Conservation (phyloP, 129 eudicot genomes). For the Pulicaria dysenterica region DNA sequence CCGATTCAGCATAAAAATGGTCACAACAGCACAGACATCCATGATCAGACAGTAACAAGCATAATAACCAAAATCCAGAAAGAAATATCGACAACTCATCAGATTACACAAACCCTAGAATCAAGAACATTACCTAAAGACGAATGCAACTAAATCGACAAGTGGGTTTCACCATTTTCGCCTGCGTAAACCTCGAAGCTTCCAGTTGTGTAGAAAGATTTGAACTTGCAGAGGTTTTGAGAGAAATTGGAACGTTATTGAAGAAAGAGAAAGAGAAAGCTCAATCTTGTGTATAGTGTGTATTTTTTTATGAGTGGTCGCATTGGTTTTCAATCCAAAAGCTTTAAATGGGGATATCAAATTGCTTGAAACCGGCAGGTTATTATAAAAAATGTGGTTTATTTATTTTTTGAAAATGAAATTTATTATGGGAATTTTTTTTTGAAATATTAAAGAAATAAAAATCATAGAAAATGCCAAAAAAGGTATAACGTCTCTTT, state of each 20-base stretch:
- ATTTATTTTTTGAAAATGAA: slow-evolving; percentile 16
- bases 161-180: slow-evolving; percentile 30
- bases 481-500: slow-evolving; percentile 82
- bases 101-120: slow-evolving; percentile 18
- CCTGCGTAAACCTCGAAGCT: slow-evolving; percentile 27
- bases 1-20: neutral
- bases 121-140: slow-evolving; percentile 39
- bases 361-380: slow-evolving; percentile 20
- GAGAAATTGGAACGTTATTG: slow-evolving; percentile 35
- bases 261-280: slow-evolving; percentile 29
- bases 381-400: slow-evolving; percentile 5
- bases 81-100: neutral
- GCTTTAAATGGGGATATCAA: slow-evolving; percentile 55
- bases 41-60: slow-evolving; percentile 11
- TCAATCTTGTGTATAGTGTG: slow-evolving; percentile 22
- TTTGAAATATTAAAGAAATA: slow-evolving; percentile 14
- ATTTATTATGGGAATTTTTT: slow-evolving; percentile 14
- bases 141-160: slow-evolving; percentile 33
- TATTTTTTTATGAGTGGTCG: slow-evolving; percentile 25
- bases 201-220: slow-evolving; percentile 25
- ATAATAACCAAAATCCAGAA: slow-evolving; percentile 13
- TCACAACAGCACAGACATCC: neutral
- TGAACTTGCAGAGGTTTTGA: slow-evolving; percentile 25
- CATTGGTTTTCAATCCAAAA: slow-evolving; percentile 41
- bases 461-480: slow-evolving; percentile 46